phyloP scores from a whole-genome alignment of 2,329 filamentous ascomycete species.

The Daldinia sp. region DNA sequence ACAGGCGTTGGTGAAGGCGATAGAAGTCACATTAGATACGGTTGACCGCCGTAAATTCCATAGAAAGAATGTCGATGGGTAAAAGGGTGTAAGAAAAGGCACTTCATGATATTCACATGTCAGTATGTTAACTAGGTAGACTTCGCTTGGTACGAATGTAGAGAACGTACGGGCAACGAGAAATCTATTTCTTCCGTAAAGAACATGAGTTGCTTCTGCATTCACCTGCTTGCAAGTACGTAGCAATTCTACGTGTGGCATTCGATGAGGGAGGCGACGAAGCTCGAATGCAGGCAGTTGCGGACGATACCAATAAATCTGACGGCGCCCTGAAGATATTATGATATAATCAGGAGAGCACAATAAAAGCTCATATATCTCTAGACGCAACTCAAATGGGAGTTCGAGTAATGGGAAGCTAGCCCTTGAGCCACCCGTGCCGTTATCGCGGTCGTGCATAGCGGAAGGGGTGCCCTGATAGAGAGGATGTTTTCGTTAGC shows the following conservation, averaged over 20 bases:
- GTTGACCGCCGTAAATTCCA: constrained; percentile 37
- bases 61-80: constrained; percentile 32
- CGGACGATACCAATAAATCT: constrained; percentile 9
- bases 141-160: not conserved
- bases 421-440: not conserved
- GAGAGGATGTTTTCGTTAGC: not conserved
- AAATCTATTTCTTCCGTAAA: constrained; percentile 46
- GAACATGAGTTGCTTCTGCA: constrained; percentile 43
- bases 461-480: not conserved
- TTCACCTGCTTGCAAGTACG: constrained; percentile 46
- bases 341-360: constrained; percentile 9
- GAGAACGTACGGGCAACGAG: constrained; percentile 37
- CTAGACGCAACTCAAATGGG: constrained; percentile 9
- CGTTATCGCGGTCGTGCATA: not conserved
- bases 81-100: not conserved
- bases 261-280: not conserved
- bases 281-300: not conserved
- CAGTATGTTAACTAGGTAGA: not conserved
- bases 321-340: constrained; percentile 7
- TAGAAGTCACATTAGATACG: constrained; percentile 21
- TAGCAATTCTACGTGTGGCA: constrained; percentile 42
- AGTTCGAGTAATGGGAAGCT: constrained; percentile 5
- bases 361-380: constrained; percentile 13
- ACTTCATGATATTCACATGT: not conserved
- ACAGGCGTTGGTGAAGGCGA: constrained; percentile 36